Conservation (phyloP, 805 yeast species). For the Saturnispora kantuleensis region DNA sequence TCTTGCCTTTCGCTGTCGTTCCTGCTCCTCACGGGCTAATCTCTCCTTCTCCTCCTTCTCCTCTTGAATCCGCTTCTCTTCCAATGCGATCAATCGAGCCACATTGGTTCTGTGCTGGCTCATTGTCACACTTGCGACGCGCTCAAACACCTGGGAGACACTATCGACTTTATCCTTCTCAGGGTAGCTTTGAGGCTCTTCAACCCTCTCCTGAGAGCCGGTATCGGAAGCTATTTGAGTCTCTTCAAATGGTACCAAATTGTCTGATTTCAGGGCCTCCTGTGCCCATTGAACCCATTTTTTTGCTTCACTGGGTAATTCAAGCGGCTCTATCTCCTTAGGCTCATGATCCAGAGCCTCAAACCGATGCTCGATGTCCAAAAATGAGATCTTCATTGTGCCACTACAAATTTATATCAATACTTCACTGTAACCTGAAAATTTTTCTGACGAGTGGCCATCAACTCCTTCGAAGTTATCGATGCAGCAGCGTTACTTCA, state of each 20-base stretch:
- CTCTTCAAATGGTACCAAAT: not conserved
- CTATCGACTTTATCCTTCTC: not conserved
- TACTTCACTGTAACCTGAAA: not conserved
- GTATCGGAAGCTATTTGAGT: not conserved
- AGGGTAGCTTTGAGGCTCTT: not conserved
- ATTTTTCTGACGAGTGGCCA: not conserved
- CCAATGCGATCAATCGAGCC: conserved; percentile 12
- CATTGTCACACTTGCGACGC: not conserved
- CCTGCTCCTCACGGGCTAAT: conserved; percentile 8
- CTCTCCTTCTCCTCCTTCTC: conserved; percentile 11
- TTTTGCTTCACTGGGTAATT: not conserved
- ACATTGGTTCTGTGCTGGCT: not conserved
- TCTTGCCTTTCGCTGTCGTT: conserved; percentile 9
- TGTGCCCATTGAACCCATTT: not conserved
- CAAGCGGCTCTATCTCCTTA: not conserved
- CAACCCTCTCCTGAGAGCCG: not conserved
- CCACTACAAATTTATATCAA: not conserved
- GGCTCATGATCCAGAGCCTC: not conserved
- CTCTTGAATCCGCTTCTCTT: conserved; percentile 13
- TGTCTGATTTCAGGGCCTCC: not conserved
- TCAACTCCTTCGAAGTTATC: not conserved
- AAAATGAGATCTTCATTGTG: conserved; percentile 1
- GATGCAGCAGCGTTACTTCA: conserved; percentile 21
- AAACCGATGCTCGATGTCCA: not conserved
- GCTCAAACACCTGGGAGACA: not conserved